Percentiles rank a stretch among this genome's conserved stretches.
Evolutionary conservation across 2,329 filamentous ascomycete genomes (phyloP).

Genomic region (Coleophoma eucalyptorum): DNA sequence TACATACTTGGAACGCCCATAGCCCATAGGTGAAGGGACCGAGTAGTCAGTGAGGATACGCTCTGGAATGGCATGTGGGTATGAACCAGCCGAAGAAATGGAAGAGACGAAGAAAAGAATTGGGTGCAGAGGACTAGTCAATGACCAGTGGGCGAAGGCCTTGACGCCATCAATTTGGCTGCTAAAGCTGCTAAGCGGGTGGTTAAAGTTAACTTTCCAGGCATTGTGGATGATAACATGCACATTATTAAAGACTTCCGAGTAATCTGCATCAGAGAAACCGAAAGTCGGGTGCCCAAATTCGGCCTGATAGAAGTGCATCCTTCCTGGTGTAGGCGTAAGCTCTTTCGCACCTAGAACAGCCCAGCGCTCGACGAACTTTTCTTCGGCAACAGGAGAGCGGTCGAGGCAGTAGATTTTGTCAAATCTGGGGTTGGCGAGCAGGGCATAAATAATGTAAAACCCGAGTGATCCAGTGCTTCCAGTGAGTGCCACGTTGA

Average conservation of each 20-base stretch:
- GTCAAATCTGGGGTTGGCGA: conserved; percentile 24
- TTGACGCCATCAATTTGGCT: conserved; percentile 31
- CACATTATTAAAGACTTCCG: conserved; percentile 36
- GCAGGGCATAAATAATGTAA: conserved; percentile 38
- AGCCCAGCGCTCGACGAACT: conserved; percentile 7
- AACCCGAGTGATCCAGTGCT: conserved; percentile 45
- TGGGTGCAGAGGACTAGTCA: neutral
- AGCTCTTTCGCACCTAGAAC: conserved; percentile 36
- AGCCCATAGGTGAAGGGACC: conserved; percentile 25
- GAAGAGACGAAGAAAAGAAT: conserved; percentile 23
- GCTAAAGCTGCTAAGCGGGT: conserved; percentile 28
- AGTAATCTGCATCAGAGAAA: conserved; percentile 25
- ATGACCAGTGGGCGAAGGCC: conserved; percentile 27
- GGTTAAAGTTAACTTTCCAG: conserved; percentile 35
- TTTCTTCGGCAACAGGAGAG: conserved; percentile 2
- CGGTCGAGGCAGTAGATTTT: conserved; percentile 46
- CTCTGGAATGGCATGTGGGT: conserved; percentile 32
- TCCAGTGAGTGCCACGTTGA: conserved; percentile 33
- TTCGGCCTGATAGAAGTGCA: conserved; percentile 45
- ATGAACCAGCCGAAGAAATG: conserved; percentile 13
- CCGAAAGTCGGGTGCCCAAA: conserved; percentile 43
- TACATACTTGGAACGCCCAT: conserved; percentile 22
- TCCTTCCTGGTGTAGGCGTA: conserved; percentile 30
- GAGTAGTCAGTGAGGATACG: conserved; percentile 23
- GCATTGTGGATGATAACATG: conserved; percentile 8